A percentile compares a stretch with the other conserved stretches of the same genome.
Conservation (phyloP, 192 early-diverging fungal genomes). For the Backusella circina region DNA sequence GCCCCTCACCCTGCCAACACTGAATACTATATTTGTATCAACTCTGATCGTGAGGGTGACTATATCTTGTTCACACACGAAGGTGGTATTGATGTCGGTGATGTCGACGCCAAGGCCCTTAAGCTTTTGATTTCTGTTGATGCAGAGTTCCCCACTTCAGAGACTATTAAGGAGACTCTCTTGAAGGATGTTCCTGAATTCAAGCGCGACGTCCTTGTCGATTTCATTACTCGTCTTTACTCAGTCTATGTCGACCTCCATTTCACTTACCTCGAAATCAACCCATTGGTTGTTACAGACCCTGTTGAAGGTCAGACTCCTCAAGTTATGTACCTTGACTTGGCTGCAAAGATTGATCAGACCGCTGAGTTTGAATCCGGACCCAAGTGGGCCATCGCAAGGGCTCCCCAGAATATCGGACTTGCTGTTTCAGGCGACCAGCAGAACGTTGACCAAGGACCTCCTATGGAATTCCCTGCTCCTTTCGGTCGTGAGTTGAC, state of each 20-base stretch:
- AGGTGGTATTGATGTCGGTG: constrained; percentile 97
- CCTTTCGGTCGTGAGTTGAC: constrained; percentile 97
- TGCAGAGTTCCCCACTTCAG: constrained; percentile 64
- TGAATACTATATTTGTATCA: constrained; percentile 98
- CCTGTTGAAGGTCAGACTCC: constrained; percentile 46
- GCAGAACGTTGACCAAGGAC: constrained; percentile 64
- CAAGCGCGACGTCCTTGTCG: constrained; percentile 76
- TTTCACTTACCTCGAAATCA: constrained; percentile 99
- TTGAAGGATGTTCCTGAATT: constrained; percentile 64
- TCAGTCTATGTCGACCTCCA: constrained; percentile 94
- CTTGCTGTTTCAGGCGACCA: constrained; percentile 19
- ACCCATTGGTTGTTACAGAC: constrained; percentile 94
- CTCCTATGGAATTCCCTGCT: constrained; percentile 94
- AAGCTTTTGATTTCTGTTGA: constrained; percentile 82
- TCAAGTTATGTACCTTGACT: constrained; percentile 89
- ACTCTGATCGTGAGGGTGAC: constrained; percentile 93
- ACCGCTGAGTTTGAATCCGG: constrained; percentile 96
- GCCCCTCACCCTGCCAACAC: constrained; percentile 87
- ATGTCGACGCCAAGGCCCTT: constrained; percentile 96
- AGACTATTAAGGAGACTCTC: constrained; percentile 62
- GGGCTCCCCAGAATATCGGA: constrained; percentile 55
- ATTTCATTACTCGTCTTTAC: constrained; percentile 92
- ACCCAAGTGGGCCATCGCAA: constrained; percentile 93
- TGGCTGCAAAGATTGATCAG: constrained; percentile 98
- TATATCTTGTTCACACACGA: constrained; percentile 97